phyloP scores from a whole-genome alignment of 495 filamentous ascomycete genomes.

The Penicillium crystallinum region DNA sequence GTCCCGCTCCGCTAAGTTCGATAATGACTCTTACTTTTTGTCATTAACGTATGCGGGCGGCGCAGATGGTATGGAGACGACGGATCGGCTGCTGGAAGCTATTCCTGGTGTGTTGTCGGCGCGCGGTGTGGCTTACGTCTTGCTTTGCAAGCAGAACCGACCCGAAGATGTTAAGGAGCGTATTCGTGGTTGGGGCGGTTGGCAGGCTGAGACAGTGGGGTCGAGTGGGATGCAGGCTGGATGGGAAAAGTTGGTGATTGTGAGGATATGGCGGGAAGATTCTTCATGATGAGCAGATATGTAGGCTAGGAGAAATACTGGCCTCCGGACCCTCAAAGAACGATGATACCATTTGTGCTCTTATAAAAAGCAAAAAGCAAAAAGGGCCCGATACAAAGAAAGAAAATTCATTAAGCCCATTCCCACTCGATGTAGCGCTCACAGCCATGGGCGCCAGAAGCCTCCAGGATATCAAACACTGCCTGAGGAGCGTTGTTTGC shows the following conservation, averaged over 20 bases:
- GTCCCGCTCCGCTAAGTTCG: constrained; percentile 43
- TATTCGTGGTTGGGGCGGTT: constrained; percentile 55
- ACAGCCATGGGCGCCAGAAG: neutral
- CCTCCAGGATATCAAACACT: neutral
- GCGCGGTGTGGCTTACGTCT: constrained; percentile 77
- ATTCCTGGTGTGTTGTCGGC: constrained; percentile 57
- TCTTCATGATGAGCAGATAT: neutral
- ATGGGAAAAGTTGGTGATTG: constrained; percentile 83
- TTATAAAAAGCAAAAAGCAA: neutral
- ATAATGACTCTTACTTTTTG: constrained; percentile 74
- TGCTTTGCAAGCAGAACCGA: constrained; percentile 84
- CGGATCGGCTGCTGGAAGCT: constrained; percentile 64
- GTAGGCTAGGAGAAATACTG: neutral
- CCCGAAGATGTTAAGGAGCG: constrained; percentile 67
- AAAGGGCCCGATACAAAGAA: too few species aligned
- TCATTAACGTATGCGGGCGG: constrained; percentile 86
- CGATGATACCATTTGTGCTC: constrained; percentile 3
- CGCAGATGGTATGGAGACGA: constrained; percentile 86
- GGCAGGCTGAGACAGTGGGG: constrained; percentile 75
- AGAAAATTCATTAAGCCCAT: too few species aligned
- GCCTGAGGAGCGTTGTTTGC: too few species aligned
- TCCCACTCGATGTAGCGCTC: too few species aligned
- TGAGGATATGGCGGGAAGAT: constrained; percentile 65
- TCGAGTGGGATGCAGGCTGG: constrained; percentile 79
- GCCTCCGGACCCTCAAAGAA: neutral